phyloP scores from a whole-genome alignment of 2,329 filamentous ascomycete genomes.

The Hypoxylon rubiginosum region DNA sequence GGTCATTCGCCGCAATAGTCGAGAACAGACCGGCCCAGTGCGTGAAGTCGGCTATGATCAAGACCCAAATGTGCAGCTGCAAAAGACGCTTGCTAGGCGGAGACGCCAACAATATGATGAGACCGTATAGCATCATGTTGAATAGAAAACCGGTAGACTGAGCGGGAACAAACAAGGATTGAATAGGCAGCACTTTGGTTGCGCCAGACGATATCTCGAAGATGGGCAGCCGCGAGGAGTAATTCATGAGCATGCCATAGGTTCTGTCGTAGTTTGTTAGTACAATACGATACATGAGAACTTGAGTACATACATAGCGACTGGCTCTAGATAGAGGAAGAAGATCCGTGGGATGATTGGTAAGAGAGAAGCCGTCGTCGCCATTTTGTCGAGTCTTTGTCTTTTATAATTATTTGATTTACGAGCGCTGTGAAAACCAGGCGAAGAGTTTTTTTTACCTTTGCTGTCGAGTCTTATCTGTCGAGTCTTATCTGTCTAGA shows the following conservation, averaged over 20 bases:
- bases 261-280: slow-evolving; percentile 27
- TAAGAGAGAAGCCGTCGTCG: slow-evolving; percentile 47
- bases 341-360: slow-evolving; percentile 45
- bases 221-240: slow-evolving; percentile 32
- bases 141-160: slow-evolving; percentile 38
- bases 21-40: slow-evolving; percentile 44
- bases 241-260: slow-evolving; percentile 40
- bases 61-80: slow-evolving; percentile 41
- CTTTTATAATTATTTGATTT: background rate
- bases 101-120: slow-evolving; percentile 40
- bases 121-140: slow-evolving; percentile 46
- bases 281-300: background rate
- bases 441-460: background rate
- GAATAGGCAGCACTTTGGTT: slow-evolving; percentile 25
- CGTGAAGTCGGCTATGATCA: slow-evolving; percentile 44
- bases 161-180: slow-evolving; percentile 32
- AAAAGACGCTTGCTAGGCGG: slow-evolving; percentile 42
- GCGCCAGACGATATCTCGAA: slow-evolving; percentile 29
- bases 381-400: slow-evolving; percentile 25
- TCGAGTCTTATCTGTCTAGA: background rate
- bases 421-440: background rate
- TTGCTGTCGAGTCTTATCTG: background rate
- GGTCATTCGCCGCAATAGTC: slow-evolving; percentile 39
- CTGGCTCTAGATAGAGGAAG: slow-evolving; percentile 47
- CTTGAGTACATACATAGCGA: slow-evolving; percentile 39